Conservation (phyloP, 1,284 basidiomycete species). For the Tetrapyrgos nigripes region DNA sequence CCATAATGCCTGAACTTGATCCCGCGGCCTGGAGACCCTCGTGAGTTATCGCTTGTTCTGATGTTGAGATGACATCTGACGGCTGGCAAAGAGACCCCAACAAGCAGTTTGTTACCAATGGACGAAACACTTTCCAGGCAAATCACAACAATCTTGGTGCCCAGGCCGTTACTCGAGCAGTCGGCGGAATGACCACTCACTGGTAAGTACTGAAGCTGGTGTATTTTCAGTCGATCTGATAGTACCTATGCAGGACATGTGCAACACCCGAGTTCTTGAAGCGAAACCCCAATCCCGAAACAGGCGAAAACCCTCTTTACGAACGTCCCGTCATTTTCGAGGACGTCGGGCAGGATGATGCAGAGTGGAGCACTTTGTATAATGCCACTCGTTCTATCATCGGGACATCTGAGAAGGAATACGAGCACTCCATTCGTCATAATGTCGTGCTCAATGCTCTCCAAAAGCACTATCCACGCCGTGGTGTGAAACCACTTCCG, state of each 20-base stretch:
- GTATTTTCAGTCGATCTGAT: neutral
- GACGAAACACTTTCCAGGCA: neutral
- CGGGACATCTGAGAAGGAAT: conserved; percentile 5
- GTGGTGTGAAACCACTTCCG: conserved; percentile 9
- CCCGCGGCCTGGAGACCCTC: no score
- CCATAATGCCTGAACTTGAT: no score
- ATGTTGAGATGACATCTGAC: no score
- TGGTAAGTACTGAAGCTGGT: conserved; percentile 22
- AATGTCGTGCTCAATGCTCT: conserved; percentile 10
- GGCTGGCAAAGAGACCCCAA: no score
- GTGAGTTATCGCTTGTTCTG: no score
- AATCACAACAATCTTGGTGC: neutral
- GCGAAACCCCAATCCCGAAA: conserved; percentile 10
- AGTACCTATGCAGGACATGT: no score
- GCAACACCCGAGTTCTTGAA: conserved; percentile 5
- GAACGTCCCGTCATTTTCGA: neutral
- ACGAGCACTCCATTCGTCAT: conserved; percentile 16
- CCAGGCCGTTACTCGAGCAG: conserved; percentile 33
- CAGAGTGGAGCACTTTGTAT: no score
- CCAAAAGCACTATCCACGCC: neutral
- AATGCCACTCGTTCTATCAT: conserved; percentile 8
- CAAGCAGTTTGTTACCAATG: no score
- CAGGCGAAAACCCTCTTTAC: neutral
- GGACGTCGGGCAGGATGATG: neutral
- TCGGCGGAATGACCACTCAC: conserved; percentile 40